Base-by-base conservation (phyloP, 805 yeast species). In the Zygotorulaspora florentina region DNA sequence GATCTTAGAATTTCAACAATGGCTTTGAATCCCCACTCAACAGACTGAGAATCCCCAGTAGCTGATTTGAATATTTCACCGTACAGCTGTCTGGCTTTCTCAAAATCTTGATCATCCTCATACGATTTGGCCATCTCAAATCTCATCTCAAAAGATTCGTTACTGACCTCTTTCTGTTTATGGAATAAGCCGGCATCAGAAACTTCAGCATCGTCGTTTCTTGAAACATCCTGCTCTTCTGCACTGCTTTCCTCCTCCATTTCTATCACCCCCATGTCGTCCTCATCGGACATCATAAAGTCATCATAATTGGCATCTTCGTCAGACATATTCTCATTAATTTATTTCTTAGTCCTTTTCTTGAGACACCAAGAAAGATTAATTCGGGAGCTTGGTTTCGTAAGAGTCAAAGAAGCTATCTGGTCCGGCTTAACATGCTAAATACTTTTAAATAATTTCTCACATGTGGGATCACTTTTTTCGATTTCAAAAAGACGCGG, bases 261-360 rank as follows among this genome's bases (percentile, higher is more conserved):
- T 42, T 59, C 65, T 18, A 56, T 44, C 39, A 51, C 40, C 10
- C 47, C 54, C 46, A 53, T 50, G n/a, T 46, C 57, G 16, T 61
- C 64, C 16, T 61, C 67, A 17, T 58, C 67, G 2, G 66, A 59
- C 58, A 58, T 54, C 59, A 61, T 56, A 43, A 53, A 64, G n/a
- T 61, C 66, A 33, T 59, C 61, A 43, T 63, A 63, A 41, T 62
- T 51, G 9, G 39, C 58, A 20, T 47, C 51, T 16, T 55, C 61
- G 25, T 54, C 57, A 18, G 55, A 49, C 47, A 45, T 49, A 31
- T 20, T 26, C 16, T 25, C 17, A 6, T n/a, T 36, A 9, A 6
- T 17, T 36, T 36, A 10, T 10, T 13, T 17, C 8, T 17, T 17
- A 17, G 9, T 10, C 39, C n/a, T 13, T 29, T 4, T 13, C n/a